Percentiles rank a stretch among this genome's conserved stretches.
Conservation (phyloP, 2,329 filamentous ascomycete species). For the Fusarium equiseti region DNA sequence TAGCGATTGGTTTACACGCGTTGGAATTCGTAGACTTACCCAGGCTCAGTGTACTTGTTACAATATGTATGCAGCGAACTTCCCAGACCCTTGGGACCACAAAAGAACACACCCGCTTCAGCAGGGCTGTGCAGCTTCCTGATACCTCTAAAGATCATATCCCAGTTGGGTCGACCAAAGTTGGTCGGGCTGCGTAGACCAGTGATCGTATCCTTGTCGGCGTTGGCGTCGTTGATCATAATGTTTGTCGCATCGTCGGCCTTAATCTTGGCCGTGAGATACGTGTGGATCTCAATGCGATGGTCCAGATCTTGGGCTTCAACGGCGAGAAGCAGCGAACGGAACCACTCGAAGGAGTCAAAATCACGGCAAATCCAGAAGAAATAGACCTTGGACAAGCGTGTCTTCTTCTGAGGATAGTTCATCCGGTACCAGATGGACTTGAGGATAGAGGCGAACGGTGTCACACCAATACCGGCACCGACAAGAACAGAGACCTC, state of each 20-base stretch:
- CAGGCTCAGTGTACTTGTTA: constrained; percentile 88
- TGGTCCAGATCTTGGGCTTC: constrained; percentile 87
- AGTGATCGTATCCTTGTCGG: constrained; percentile 86
- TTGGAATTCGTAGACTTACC: constrained; percentile 60
- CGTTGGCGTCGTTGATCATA: constrained; percentile 91
- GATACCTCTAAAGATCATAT: constrained; percentile 88
- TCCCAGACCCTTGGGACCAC: constrained; percentile 83
- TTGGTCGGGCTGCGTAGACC: constrained; percentile 85
- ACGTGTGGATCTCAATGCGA: constrained; percentile 90
- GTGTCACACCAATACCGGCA: constrained; percentile 87
- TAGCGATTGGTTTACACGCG: constrained; percentile 41
- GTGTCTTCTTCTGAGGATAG: constrained; percentile 83
- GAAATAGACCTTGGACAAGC: constrained; percentile 88
- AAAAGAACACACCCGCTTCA: constrained; percentile 86
- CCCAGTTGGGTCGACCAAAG: constrained; percentile 89
- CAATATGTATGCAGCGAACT: constrained; percentile 84
- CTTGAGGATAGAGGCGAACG: constrained; percentile 88
- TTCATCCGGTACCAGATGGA: constrained; percentile 96
- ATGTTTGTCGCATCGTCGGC: constrained; percentile 88
- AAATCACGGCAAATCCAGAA: constrained; percentile 94
- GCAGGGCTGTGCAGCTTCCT: constrained; percentile 80
- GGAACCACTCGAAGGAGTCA: constrained; percentile 90
- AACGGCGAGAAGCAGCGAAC: constrained; percentile 84
- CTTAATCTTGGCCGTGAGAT: constrained; percentile 89
- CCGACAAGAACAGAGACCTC: constrained; percentile 83